Evolutionary conservation across 345 rosid genomes (phyloP), one percentile per base, ranked within the genome.

Genomic region (Eucalyptus cloeziana): DNA sequence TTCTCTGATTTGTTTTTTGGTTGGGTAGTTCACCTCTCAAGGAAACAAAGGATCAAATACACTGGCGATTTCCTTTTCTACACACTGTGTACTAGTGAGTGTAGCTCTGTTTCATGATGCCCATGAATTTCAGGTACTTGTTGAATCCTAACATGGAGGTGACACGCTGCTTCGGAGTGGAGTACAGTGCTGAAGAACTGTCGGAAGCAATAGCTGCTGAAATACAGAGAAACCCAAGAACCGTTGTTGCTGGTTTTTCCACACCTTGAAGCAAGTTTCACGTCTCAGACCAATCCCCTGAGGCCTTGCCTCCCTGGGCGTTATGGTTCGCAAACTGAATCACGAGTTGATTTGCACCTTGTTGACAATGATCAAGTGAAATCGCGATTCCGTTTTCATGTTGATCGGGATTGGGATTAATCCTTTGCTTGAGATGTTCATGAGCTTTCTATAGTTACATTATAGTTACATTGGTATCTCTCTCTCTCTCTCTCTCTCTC

Each of bases 121-220:
- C 47, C 27, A 21, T 40, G 27, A 16, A 27, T 49, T 89, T 69
- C 11, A 98, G 99, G 92, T 98, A 97, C 88, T 92, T 98, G 92
- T 89, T 98, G 91, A 96, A 94, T 90, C 99, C 99, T 8, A 94
- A 92, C 90, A 94, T 93, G 98, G 98, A 96, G 93, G 96, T 97
- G 47, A 95, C 92, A 24, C 93, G 95, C 89, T 94, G 96, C 93
- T 96, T 96, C 50, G 98, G 99, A 13, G 86, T 91, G 13, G 99
- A 97, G 92, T 98, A 98, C 90, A 91, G 86, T 85, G 92, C 96
- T 49, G 95, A 92, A 86, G 95, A 95, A 51, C 93, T 98, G 27
- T 89, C 94, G 54, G 93, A 92, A 89, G 99, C 93, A 87, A 90
- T 97, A 58, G 67, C 87, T 13, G 92, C 93, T 88, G 99, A 97